A percentile compares a stretch with the other conserved stretches of the same genome.
These are phyloP conservation scores for Starmerella floris DNA, from an alignment of 805 yeast species.

Conservation along the genomic window DNA sequence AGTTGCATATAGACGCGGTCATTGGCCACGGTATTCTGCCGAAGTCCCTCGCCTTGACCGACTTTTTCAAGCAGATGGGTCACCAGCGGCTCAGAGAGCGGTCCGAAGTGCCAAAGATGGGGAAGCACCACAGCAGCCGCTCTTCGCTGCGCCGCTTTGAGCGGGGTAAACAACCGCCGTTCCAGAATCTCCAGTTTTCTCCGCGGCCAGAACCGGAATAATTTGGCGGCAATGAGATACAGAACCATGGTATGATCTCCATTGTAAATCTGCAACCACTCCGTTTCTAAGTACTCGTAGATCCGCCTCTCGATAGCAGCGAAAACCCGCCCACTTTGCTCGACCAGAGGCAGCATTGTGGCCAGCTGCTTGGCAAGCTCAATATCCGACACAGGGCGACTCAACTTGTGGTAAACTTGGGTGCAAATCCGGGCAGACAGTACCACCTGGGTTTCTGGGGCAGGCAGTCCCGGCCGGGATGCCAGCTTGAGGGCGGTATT, in stretches of 20 bases:
- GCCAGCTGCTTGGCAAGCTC: conserved; percentile 10
- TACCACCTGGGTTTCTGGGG: conserved; percentile 8
- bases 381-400: neutral
- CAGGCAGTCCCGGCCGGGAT: neutral
- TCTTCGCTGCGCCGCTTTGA: neutral
- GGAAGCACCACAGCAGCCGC: conserved; percentile 9
- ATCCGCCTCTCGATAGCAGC: conserved; percentile 8
- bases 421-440: conserved; percentile 1
- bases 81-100: conserved; percentile 7
- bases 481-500: neutral
- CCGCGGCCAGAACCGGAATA: conserved; percentile 14
- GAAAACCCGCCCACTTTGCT: conserved; percentile 9
- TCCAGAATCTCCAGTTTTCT: neutral
- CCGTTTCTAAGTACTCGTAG: conserved; percentile 8
- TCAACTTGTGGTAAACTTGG: conserved; percentile 1
- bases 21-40: neutral
- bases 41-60: neutral
- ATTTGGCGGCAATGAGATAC: conserved; percentile 4
- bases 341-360: conserved; percentile 10
- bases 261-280: conserved; percentile 5
- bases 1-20: conserved; percentile 7
- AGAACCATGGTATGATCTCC: conserved; percentile 5
- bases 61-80: neutral
- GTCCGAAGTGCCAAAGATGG: conserved; percentile 15
- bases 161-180: conserved; percentile 3